These are phyloP conservation scores for Zoysia pacifica DNA, from an alignment of 176 grass and related monocot species.

Conservation along the genomic window DNA sequence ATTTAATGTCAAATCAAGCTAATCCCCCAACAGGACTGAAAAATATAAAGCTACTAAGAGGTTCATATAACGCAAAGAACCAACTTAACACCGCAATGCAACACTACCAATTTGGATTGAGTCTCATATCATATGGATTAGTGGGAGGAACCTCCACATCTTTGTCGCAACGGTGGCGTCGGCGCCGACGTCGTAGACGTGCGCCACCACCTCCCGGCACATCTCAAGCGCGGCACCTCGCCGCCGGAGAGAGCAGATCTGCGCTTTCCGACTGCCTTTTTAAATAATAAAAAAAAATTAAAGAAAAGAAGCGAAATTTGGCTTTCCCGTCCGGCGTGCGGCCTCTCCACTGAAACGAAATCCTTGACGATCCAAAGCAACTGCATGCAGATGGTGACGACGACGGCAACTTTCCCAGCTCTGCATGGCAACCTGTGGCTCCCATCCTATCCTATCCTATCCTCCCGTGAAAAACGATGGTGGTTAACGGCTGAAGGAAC, in stretches of 20 bases:
- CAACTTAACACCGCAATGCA: background rate
- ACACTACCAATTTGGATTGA: background rate
- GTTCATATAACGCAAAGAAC: background rate
- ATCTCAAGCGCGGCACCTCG: constrained; percentile 11
- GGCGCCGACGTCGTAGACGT: constrained; percentile 53
- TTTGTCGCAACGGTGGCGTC: constrained; percentile 42
- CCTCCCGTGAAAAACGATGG: no score
- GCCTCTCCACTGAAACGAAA: no score
- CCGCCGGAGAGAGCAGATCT: constrained; percentile 12
- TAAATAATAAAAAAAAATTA: no score
- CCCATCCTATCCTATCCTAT: no score
- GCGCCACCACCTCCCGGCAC: constrained; percentile 49
- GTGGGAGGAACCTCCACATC: background rate
- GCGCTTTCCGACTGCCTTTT: no score
- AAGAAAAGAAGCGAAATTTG: no score
- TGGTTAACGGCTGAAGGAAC: no score
- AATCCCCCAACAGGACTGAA: background rate
- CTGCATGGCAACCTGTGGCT: no score
- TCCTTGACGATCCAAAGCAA: no score
- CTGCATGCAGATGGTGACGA: no score
- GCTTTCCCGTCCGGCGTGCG: no score
- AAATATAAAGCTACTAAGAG: background rate
- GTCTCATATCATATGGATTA: background rate
- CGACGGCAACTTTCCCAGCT: no score
- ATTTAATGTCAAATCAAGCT: constrained; percentile 18